Conservation (phyloP, 805 yeast species). For the Suhomyces pyralidae region DNA sequence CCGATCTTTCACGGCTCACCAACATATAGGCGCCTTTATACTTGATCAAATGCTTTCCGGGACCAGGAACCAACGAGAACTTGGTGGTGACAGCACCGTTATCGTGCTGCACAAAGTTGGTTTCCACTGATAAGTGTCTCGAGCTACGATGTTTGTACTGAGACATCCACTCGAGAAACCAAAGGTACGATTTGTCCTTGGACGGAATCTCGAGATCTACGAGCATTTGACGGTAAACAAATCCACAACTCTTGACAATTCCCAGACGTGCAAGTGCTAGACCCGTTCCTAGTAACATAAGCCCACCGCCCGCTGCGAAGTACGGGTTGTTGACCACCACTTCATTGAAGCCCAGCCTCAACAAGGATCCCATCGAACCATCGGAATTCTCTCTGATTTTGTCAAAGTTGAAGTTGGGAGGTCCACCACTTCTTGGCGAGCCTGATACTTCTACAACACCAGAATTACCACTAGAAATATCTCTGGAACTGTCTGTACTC, state of each 20-base stretch:
- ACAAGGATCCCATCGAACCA: slow-evolving; percentile 36
- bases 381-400: slow-evolving; percentile 35
- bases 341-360: slow-evolving; percentile 44
- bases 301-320: slow-evolving; percentile 97
- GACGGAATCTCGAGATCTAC: slow-evolving; percentile 93
- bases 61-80: slow-evolving; percentile 93
- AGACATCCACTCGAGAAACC: slow-evolving; percentile 98
- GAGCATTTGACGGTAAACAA: slow-evolving; percentile 76
- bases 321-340: slow-evolving; percentile 78
- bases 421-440: slow-evolving; percentile 6
- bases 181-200: slow-evolving; percentile 86
- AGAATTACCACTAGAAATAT: background rate
- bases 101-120: slow-evolving; percentile 81
- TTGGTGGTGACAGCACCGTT: slow-evolving; percentile 87
- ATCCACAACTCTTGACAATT: slow-evolving; percentile 55
- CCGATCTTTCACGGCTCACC: slow-evolving; percentile 87
- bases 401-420: slow-evolving; percentile 27
- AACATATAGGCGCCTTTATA: slow-evolving; percentile 87
- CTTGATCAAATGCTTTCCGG: slow-evolving; percentile 85
- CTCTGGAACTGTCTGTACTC: background rate
- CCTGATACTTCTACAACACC: background rate
- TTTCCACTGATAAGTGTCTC: slow-evolving; percentile 87
- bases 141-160: slow-evolving; percentile 70
- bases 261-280: slow-evolving; percentile 76
- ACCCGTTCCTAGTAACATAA: slow-evolving; percentile 91